Evolutionary conservation across 129 eudicot species (phyloP), one percentile per base, ranked within the genome.

Genomic region (Pittosporum tobira): DNA sequence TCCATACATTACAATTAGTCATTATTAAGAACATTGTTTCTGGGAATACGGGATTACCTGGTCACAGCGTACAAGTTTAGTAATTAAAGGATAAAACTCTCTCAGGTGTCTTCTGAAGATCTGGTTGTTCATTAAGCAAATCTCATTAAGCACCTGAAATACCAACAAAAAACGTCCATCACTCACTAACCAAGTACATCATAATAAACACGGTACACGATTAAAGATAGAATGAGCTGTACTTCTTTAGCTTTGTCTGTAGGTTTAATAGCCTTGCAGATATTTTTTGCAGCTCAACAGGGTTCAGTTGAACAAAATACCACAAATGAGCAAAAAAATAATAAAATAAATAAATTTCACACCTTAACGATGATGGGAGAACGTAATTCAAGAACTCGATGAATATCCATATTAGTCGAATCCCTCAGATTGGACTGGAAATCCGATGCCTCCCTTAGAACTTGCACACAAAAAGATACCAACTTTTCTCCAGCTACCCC

Each of bases 361-460:
- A 91, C 99, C 96, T 80, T 86, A 20, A 87, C 94, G 38, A 87
- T 81, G 57, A 91, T 68, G 8, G 99, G 99, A 71, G 99, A 91
- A 24, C 99, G 94, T 50, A 91, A 75, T 62, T 89, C 99, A 11
- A 91, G 79, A 72, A 91, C 94, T 77, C 75, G 83, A 76, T 91
- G 99, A 64, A 81, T 73, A 50, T 91, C 96, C 94, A 91, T 83
- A 62, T 81, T 81, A 51, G 79, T 71, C 9, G 82, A 61, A 67
- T 84, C 96, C 48, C 83, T 94, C 28, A 77, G 63, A 76, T 84
- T 73, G 30, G 96, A 76, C 59, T 87, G 99, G 73, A 91, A 91
- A 22, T 91, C 94, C 71, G 99, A 91, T 43, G 99, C 91, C 76
- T 91, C 99, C 63, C 79, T 76, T 49, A 91, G 88, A 36, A 84